These are phyloP conservation scores for Colletotrichum horii DNA, from an alignment of 2,329 filamentous ascomycete species.

Conservation along the genomic window DNA sequence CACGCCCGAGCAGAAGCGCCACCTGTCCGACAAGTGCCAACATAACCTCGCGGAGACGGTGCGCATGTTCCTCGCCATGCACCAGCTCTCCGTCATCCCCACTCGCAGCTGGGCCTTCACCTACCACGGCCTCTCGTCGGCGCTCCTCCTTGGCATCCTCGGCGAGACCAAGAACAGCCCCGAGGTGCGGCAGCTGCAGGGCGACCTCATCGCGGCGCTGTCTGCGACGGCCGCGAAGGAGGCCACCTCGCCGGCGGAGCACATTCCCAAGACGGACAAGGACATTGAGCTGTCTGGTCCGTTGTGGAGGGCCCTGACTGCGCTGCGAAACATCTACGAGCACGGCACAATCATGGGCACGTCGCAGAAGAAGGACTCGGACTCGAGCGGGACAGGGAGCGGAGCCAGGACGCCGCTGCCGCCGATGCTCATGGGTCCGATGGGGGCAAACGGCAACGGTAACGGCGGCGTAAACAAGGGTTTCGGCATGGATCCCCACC, in stretches of 20 bases:
- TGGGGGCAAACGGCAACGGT: conserved; percentile 15
- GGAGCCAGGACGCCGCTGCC: conserved; percentile 47
- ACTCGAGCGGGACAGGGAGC: conserved; percentile 48
- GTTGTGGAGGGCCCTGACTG: conserved; percentile 63
- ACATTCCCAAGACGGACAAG: conserved; percentile 60
- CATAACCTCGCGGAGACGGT: conserved; percentile 68
- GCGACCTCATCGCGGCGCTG: conserved; percentile 66
- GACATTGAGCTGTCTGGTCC: conserved; percentile 69
- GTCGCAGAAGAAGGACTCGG: conserved; percentile 51
- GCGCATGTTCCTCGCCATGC: conserved; percentile 73
- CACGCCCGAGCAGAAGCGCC: conserved; percentile 55
- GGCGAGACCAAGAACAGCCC: conserved; percentile 68
- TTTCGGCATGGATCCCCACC: conserved; percentile 54
- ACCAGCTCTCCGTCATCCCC: conserved; percentile 69
- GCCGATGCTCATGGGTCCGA: conserved; percentile 28
- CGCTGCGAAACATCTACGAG: conserved; percentile 70
- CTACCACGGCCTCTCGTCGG: conserved; percentile 70
- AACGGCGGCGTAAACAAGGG: background rate
- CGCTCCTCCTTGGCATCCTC: conserved; percentile 66
- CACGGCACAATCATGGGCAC: conserved; percentile 63
- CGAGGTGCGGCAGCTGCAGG: conserved; percentile 67
- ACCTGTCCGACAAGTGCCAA: conserved; percentile 64
- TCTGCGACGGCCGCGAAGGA: conserved; percentile 70
- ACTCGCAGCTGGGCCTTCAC: conserved; percentile 73
- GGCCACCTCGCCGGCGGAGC: conserved; percentile 55